Conservation (phyloP, 2,329 filamentous ascomycete genomes). For the Pyrenochaeta sp. region DNA sequence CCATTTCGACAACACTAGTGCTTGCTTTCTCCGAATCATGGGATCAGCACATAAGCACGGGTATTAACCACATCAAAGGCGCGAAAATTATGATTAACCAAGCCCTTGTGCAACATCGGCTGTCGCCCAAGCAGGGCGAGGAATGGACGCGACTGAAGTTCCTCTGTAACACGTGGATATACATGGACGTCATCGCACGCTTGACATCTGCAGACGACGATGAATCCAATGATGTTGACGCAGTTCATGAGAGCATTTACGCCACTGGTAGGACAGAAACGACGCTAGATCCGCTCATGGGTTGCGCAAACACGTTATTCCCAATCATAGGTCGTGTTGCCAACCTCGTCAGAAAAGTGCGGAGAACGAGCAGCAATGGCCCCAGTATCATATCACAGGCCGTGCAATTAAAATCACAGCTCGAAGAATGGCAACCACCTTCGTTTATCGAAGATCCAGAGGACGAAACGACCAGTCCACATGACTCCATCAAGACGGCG, state of each 20-base stretch:
- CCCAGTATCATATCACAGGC: constrained; percentile 68
- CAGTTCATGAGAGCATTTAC: constrained; percentile 47
- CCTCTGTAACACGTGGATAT: constrained; percentile 75
- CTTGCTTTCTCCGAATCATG: constrained; percentile 75
- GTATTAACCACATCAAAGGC: constrained; percentile 73
- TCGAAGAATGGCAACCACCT: constrained; percentile 69
- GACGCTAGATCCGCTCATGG: constrained; percentile 75
- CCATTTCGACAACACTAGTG: constrained; percentile 73
- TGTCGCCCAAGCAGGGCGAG: constrained; percentile 50
- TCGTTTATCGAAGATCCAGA: constrained; percentile 67
- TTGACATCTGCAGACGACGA: constrained; percentile 69
- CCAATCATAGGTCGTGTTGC: constrained; percentile 72
- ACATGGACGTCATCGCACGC: constrained; percentile 75
- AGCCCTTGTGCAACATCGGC: constrained; percentile 60
- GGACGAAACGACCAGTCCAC: constrained; percentile 67
- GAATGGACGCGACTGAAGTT: constrained; percentile 65
- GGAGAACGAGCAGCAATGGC: constrained; percentile 63
- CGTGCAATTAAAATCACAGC: constrained; percentile 65
- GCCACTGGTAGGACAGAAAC: constrained; percentile 50
- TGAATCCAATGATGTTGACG: constrained; percentile 61
- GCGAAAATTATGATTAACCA: constrained; percentile 70
- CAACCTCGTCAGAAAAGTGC: constrained; percentile 69
- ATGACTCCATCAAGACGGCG: constrained; percentile 71
- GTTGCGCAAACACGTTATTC: constrained; percentile 71
- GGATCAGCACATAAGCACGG: constrained; percentile 73